Evolutionary conservation across 78 protist species (phyloP), one percentile per base, ranked within the genome.

Genomic region (Dictyostelium purpureum): DNA sequence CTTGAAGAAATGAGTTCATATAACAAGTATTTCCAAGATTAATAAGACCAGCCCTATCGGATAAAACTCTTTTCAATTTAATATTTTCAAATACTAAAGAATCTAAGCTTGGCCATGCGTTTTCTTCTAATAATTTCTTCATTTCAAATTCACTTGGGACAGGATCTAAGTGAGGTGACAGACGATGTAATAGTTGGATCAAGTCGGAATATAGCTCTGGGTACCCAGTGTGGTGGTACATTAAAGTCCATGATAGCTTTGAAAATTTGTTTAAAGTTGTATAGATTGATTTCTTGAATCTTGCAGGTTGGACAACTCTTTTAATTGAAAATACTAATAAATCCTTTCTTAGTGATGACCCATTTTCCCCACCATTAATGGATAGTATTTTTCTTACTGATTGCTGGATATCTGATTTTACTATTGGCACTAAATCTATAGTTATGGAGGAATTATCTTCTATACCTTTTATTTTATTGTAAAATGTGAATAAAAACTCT

Each of bases 21-120:
- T 67, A 87, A 26, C 93, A 87, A 31, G 93, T 87, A 37, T 87
- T 87, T 14, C 93, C 93, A 67, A 87, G 93, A 74, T 87, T 87
- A 19, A 42, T 3, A n/a, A 87, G 42, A 42, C 93, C 93, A 21
- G 71, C 6, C 24, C 88, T 74, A 43, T 74, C 82, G 5, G 37
- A 31, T n/a, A 79, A 49, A 4, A 26, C 31, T 33, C 88, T 21
- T 49, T 52, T 52, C 10, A 79, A 14, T 38, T 31, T 49, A 19
- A 35, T 28, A 40, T 66, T 79, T n/a, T 79, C 88, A 49, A 6
- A 79, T 2, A 65, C 43, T 38, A 79, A 26, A 6, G 63, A 47
- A 6, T 79, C 71, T n/a, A 79, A 4, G 19, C 40, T 19, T 33
- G 1, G 24, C 88, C 88, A 79, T 43, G 14, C 77, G 35, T 79